phyloP scores from a whole-genome alignment of 2,329 filamentous ascomycete genomes.

The Passalora sequoiae region DNA sequence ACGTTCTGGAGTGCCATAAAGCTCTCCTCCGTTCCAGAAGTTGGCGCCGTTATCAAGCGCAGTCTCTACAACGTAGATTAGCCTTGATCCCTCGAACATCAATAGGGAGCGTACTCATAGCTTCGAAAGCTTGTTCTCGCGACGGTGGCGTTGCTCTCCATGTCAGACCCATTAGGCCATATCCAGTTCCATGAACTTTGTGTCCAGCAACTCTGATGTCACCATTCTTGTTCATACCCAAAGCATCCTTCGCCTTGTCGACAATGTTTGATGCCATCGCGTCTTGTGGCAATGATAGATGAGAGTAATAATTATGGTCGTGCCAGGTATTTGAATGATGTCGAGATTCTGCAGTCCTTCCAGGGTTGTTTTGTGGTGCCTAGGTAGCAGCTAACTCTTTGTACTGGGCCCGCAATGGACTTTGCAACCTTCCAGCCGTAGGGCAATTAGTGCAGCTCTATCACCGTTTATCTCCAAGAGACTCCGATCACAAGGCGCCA shows the following conservation, averaged over 20 bases:
- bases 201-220: slow-evolving; percentile 23
- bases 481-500: no score
- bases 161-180: slow-evolving; percentile 48
- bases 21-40: slow-evolving; percentile 48
- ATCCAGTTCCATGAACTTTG: slow-evolving; percentile 36
- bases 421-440: no score
- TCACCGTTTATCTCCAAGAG: no score
- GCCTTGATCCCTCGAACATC: no score
- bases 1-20: slow-evolving; percentile 44
- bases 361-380: no score
- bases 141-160: slow-evolving; percentile 40
- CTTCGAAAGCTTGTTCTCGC: slow-evolving; percentile 38
- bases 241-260: slow-evolving; percentile 27
- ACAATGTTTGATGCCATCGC: slow-evolving; percentile 23
- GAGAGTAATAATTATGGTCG: background rate
- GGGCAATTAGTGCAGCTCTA: no score
- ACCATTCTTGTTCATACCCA: slow-evolving; percentile 17
- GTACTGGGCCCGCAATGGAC: no score
- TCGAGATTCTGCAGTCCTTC: no score
- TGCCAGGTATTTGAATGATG: no score
- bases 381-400: no score
- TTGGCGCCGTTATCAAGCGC: slow-evolving; percentile 36
- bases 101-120: slow-evolving; percentile 38
- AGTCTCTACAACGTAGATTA: no score
- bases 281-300: background rate